Base-by-base conservation (phyloP, 2,329 filamentous ascomycete species). In the Colletotrichum agaves region DNA sequence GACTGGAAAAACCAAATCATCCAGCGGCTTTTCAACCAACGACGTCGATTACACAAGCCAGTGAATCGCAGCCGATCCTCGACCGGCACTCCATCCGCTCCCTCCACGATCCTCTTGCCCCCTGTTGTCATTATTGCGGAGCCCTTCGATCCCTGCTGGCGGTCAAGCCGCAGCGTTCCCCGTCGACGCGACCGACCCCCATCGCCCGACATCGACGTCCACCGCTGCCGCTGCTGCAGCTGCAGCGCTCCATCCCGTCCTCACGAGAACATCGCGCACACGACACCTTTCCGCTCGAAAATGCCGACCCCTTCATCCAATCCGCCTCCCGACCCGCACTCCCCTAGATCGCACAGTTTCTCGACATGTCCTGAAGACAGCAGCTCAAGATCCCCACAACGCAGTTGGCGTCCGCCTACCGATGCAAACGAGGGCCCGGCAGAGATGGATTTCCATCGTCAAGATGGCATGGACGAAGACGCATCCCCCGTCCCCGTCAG, bases 261-360 rank as follows among this genome's bases (percentile, higher is more conserved):
- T 52, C 58, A 21, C 58, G 44, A 27, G 27, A 52, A 41, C 47
- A 53, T 55, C 55, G 39, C 21, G 59, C 69, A 57, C 46, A 19
- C 60, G 37, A 60, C 65, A 58, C 60, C 31, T 59, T 59, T 61
- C 13, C 39, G 5, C 53, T 15, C 57, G 64, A 80, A 63, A 70
- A 84, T 84, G 82, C 82, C 82, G 69, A 84, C 82, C 23, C 82
- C 82, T 64, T 83, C 82, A 15, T 78, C 80, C 60, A 80, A 81
- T 72, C 78, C 77, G 67, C 78, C 78, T 52, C 75, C 79, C 49
- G 76, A 78, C 69, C 76, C 77, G 35, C 73, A 77, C 43, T 79
- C 79, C 50, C 77, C 79, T 49, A 76, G 75, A 63, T 76, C 78
- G 4, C 76, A 78, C 63, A 74, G 73, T 62, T 80, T 82, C 71